Evolutionary conservation across 805 yeast species (phyloP), one percentile per base, ranked within the genome.

Genomic region (Sugiyamaella chiloensis): DNA sequence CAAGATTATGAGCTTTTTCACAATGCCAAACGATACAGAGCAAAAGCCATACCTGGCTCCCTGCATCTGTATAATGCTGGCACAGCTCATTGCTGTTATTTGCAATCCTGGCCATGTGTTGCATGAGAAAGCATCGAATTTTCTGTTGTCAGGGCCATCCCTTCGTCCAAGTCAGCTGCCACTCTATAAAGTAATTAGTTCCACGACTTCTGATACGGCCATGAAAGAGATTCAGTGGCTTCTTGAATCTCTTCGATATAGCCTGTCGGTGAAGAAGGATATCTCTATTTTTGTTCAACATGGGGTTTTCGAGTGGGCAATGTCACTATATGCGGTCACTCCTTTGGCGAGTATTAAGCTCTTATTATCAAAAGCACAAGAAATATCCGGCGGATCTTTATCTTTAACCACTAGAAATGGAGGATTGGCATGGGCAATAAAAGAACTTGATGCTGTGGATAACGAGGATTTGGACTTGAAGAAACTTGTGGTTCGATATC

Each of bases 101-200:
- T 62, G 72, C 4, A 79, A 82, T 52, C 96, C 97, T 0, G 79
- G 81, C 0, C 91, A 87, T 52, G 75, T 73, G 56, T 62, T 91
- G 17, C 86, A 83, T 63, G 96, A 89, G 53, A 79, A 79, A 54
- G 78, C 80, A 0, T 79, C 73, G 56, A 75, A 83, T 50, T 87
- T 81, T 74, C 71, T 89, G 8, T 67, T 87, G 30, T 67, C 78
- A 3, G 76, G 78, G 31, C 82, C 87, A 3, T 45, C 57, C 2
- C 54, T 78, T 14, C 65, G 65, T 31, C 44, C 60, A 0, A 62
- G 64, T 45, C 80, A 76, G 12, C 56, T 78, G 4, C 81, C 83
- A 2, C 55, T 79, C 23, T 66, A 61, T 46, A 40, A 40, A 27
- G 39, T 45, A 2, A 43, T 57, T 3, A 29, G 44, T 20, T 34